Evolutionary conservation across 805 yeast species (phyloP), one percentile per base, ranked within the genome.

Genomic region (Spathaspora gorwiae): DNA sequence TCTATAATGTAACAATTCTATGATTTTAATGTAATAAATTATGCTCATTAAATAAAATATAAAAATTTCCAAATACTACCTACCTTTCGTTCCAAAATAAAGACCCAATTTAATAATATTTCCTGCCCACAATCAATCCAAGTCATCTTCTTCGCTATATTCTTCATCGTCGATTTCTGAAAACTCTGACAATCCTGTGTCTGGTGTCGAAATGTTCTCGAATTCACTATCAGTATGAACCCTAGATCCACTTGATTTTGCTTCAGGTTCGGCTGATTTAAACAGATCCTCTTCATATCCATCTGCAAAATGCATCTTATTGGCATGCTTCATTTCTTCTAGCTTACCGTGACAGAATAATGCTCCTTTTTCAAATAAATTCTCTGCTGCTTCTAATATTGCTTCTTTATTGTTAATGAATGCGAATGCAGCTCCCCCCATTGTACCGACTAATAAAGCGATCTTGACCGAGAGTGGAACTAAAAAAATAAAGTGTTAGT

Each of bases 361-460:
- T 26, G 69, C 69, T 3, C 70, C 70, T 37, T 48, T 51, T 47
- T 61, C 62, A 26, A 65, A 56, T 15, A 58, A 31, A 6, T 48
- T 35, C 40, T 61, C 73, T 4, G 68, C 61, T 5, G 54, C 48
- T 47, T 65, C 68, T 35, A 61, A 50, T 6, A 66, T 35, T 35
- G 47, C 49, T 37, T 66, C 70, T 49, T 51, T 56, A 43, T 66
- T 64, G 43, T 50, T 54, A 32, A 61, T 40, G 1, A 63, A 12
- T 5, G 72, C 71, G 11, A 65, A 47, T 9, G 66, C 48, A n/a
- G 68, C 70, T 4, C 72, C 72, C 5, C 59, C 47, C 1, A 66
- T 42, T 6, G 69, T 65, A 7, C 72, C 73, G 3, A 59, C 50
- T 15, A 66, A 57, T 7, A 66, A 30, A 2, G 71, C 71, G 7